Evolutionary conservation across 2,329 filamentous ascomycete species (phyloP).

Genomic region (Neocucurbitaria cava): DNA sequence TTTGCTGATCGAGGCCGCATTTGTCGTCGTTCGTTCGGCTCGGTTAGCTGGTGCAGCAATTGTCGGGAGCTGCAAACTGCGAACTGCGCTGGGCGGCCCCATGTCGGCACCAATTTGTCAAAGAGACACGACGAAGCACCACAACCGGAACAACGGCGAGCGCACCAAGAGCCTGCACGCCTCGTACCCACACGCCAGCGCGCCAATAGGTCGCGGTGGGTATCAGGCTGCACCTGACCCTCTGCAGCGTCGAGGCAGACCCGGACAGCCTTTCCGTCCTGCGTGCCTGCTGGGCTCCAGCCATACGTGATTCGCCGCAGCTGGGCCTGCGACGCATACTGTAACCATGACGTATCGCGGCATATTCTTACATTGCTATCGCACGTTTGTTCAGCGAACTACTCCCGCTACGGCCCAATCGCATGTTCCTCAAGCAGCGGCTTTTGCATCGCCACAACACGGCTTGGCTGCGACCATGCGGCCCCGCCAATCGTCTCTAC

Average conservation of each 20-base stretch:
- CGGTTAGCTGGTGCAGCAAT: background rate
- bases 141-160: conserved; percentile 1
- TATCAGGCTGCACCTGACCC: conserved; percentile 40
- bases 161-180: conserved; percentile 6
- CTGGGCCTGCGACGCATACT: conserved; percentile 20
- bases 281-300: conserved; percentile 15
- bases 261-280: conserved; percentile 30
- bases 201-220: conserved; percentile 28
- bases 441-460: conserved; percentile 12
- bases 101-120: conserved; percentile 1
- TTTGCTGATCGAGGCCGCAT: conserved; percentile 10
- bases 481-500: conserved; percentile 1
- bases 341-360: conserved; percentile 34
- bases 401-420: conserved; percentile 11
- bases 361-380: conserved; percentile 15
- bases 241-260: conserved; percentile 22
- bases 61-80: background rate
- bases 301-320: conserved; percentile 30
- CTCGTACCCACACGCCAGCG: conserved; percentile 31
- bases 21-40: background rate
- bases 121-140: background rate
- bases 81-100: background rate
- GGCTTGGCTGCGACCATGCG: conserved; percentile 12
- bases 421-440: conserved; percentile 6
- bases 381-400: conserved; percentile 9